These are phyloP conservation scores for Diaporthe sp. DNA, from an alignment of 2,329 filamentous ascomycete genomes.

Conservation along the genomic window DNA sequence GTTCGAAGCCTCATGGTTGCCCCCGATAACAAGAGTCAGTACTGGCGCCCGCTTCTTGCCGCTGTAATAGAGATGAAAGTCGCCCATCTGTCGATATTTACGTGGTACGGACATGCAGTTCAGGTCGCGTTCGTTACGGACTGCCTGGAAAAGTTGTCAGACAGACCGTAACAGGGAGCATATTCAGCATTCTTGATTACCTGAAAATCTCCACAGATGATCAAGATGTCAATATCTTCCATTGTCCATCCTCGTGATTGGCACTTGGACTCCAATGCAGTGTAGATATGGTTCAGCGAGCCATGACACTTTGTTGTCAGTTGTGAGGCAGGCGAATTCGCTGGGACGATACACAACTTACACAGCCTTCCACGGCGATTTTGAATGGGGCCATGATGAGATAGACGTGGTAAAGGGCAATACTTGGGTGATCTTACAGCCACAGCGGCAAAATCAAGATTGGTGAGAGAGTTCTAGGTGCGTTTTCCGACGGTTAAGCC, in stretches of 20 bases:
- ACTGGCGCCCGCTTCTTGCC: constrained; percentile 6
- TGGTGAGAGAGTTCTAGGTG: too few species aligned
- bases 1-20: constrained; percentile 11
- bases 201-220: constrained; percentile 8
- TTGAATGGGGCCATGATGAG: neutral
- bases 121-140: constrained; percentile 7
- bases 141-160: neutral
- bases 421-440: neutral
- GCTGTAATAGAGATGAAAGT: constrained; percentile 15
- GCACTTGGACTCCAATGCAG: neutral
- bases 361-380: constrained; percentile 9
- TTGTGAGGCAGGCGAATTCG: neutral
- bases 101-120: constrained; percentile 17
- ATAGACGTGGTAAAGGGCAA: neutral
- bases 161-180: neutral
- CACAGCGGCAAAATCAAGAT: neutral
- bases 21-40: constrained; percentile 3
- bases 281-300: constrained; percentile 2
- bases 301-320: constrained; percentile 17
- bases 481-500: too few species aligned
- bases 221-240: constrained; percentile 1
- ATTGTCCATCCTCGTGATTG: constrained; percentile 4
- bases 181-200: neutral
- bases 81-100: constrained; percentile 2
- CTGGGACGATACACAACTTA: neutral